phyloP scores from a whole-genome alignment of 306 rosid species.

The Cucumis hystrix region DNA sequence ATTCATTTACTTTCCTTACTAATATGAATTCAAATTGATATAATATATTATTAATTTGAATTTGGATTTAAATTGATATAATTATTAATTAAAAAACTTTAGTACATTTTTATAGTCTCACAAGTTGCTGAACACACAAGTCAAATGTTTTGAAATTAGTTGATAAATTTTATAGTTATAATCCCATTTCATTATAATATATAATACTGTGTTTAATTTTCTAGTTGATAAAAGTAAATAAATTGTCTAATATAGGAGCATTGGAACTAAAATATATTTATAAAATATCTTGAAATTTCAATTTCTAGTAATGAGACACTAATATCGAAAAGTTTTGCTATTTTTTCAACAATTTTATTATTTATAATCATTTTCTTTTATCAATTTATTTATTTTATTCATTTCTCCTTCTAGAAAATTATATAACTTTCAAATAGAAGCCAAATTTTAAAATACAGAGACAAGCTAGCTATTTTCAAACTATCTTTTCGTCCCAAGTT shows the following conservation, averaged over 20 bases:
- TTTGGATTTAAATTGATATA: no score
- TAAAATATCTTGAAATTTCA: no score
- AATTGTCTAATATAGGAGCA: not conserved
- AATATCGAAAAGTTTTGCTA: no score
- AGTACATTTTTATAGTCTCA: no score
- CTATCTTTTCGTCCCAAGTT: not conserved
- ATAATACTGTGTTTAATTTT: not conserved
- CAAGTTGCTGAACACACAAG: not conserved
- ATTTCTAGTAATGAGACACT: no score
- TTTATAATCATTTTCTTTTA: not conserved
- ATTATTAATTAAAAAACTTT: no score
- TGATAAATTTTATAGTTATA: not conserved
- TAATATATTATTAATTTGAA: no score
- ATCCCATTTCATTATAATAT: not conserved
- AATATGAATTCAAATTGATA: no score
- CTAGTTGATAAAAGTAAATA: not conserved
- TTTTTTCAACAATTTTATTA: no score
- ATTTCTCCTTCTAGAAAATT: not conserved
- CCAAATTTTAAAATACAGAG: not conserved
- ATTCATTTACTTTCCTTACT: no score
- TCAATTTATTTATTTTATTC: not conserved
- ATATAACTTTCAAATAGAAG: not conserved
- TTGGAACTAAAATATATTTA: no score
- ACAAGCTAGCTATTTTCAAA: not conserved
- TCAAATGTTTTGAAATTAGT: not conserved